Evolutionary conservation across 441 rosid species (phyloP), one percentile per base, ranked within the genome.

Genomic region (Euphorbia corollata): DNA sequence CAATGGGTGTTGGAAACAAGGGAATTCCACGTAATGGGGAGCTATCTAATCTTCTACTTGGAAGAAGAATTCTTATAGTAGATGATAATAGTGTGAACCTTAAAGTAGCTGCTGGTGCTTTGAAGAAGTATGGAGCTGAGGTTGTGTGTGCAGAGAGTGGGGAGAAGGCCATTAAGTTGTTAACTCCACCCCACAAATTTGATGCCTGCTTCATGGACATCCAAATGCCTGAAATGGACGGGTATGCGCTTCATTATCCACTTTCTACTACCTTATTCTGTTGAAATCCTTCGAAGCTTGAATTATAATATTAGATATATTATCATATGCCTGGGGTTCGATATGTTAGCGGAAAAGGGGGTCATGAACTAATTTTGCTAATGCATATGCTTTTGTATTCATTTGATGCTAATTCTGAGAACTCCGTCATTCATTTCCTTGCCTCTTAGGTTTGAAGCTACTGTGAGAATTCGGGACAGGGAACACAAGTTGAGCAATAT

Each of bases 131-230:
- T 64, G 98, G 98, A 70, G 97, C 98, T 73, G 89, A 85, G 18
- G 98, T 92, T 67, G 86, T 86, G 43, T 82, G 87, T 65, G 85
- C 77, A 24, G 82, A 80, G 55, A 86, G 89, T 24, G 98, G 98
- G 47, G 70, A 70, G 59, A 71, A 84, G 66, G 97, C 98, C 0
- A 76, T 86, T 60, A 39, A 75, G 12, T 66, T 83, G 77, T 93
- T 92, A 23, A 72, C 70, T 64, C 92, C 93, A 60, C 96, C 92
- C 1, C 98, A 92, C 71, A 34, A 78, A 47, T 92, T 90, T 65
- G 92, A 92, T 79, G 97, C 98, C 48, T 92, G 98, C 80, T 92
- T 92, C 83, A 92, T 92, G 98, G 98, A 92, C 74, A 87, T 90
- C 77, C 98, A 92, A 73, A 92, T 92, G 98, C 98, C 98, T 22